Percentiles rank a stretch among this genome's conserved stretches.
Conservation (phyloP, 2,329 filamentous ascomycete species). For the Aspergillus ustus region DNA sequence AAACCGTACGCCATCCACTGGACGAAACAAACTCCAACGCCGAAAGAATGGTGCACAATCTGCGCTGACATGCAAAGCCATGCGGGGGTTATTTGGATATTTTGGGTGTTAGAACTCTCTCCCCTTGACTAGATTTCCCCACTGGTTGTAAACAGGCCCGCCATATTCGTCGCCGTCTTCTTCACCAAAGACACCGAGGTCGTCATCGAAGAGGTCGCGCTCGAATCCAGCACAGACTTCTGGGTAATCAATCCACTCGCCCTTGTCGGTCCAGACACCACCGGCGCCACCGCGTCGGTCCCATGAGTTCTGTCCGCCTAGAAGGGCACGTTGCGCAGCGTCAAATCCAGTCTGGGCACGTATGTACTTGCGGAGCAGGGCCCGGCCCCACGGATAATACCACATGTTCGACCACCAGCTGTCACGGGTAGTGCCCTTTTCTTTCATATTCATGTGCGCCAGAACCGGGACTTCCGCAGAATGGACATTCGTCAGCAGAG, state of each 20-base stretch:
- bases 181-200: slow-evolving; percentile 46
- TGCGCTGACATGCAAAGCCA: background rate
- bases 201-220: slow-evolving; percentile 54
- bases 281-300: slow-evolving; percentile 57
- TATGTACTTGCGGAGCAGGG: slow-evolving; percentile 55
- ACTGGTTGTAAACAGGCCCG: slow-evolving; percentile 45
- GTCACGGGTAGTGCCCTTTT: slow-evolving; percentile 36
- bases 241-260: slow-evolving; percentile 54
- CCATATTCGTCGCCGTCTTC: slow-evolving; percentile 37
- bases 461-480: slow-evolving; percentile 53
- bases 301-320: slow-evolving; percentile 55
- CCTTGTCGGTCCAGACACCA: slow-evolving; percentile 58
- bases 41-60: slow-evolving; percentile 9
- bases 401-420: slow-evolving; percentile 54
- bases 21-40: slow-evolving; percentile 5
- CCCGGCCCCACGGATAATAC: slow-evolving; percentile 54
- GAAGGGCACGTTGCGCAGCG: slow-evolving; percentile 49
- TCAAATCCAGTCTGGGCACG: slow-evolving; percentile 49
- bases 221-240: slow-evolving; percentile 54
- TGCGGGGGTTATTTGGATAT: background rate
- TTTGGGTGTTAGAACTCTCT: slow-evolving; percentile 27
- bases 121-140: slow-evolving; percentile 42
- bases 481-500: slow-evolving; percentile 54
- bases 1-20: slow-evolving; percentile 12
- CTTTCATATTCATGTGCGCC: slow-evolving; percentile 44